Percentiles rank a stretch among this genome's conserved stretches.
These are phyloP conservation scores for Sphaerulina populicola DNA, from an alignment of 2,329 filamentous ascomycete species.

Conservation along the genomic window DNA sequence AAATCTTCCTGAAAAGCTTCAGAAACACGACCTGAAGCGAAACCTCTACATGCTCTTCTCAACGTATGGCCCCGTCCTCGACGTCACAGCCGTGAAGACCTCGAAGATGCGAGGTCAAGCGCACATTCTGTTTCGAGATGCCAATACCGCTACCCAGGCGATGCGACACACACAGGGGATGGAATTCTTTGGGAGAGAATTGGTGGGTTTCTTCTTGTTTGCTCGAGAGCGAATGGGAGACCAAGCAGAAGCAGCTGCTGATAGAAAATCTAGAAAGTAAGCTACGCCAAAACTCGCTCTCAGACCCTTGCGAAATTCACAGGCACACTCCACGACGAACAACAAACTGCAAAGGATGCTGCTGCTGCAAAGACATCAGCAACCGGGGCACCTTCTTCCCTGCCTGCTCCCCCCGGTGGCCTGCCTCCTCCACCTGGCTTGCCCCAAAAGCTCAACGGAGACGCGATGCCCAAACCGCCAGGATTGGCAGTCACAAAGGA, in stretches of 20 bases:
- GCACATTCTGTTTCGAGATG: constrained; percentile 81
- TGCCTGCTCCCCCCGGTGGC: constrained; percentile 20
- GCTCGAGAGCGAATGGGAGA: not conserved
- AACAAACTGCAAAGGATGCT: constrained; percentile 1
- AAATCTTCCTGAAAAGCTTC: constrained; percentile 83
- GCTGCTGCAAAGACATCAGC: constrained; percentile 38
- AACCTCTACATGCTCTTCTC: constrained; percentile 89
- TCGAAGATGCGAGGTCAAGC: constrained; percentile 92
- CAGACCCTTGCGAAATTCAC: constrained; percentile 84
- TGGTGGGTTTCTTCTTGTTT: constrained; percentile 53
- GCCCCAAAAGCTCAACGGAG: constrained; percentile 25
- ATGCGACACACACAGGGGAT: constrained; percentile 83
- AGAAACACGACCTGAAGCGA: constrained; percentile 77
- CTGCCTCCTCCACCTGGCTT: constrained; percentile 23
- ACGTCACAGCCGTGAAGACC: constrained; percentile 83
- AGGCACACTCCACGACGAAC: constrained; percentile 65
- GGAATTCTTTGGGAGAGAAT: constrained; percentile 71
- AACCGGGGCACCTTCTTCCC: constrained; percentile 11
- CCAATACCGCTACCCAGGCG: constrained; percentile 85
- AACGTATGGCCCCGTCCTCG: constrained; percentile 84
- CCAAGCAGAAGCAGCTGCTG: constrained; percentile 10
- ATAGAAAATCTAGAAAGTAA: constrained; percentile 58
- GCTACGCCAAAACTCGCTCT: constrained; percentile 84
- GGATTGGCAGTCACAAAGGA: constrained; percentile 35
- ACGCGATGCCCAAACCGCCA: constrained; percentile 19